Evolutionary conservation across 306 rosid species (phyloP).

Genomic region (Comarum palustre): DNA sequence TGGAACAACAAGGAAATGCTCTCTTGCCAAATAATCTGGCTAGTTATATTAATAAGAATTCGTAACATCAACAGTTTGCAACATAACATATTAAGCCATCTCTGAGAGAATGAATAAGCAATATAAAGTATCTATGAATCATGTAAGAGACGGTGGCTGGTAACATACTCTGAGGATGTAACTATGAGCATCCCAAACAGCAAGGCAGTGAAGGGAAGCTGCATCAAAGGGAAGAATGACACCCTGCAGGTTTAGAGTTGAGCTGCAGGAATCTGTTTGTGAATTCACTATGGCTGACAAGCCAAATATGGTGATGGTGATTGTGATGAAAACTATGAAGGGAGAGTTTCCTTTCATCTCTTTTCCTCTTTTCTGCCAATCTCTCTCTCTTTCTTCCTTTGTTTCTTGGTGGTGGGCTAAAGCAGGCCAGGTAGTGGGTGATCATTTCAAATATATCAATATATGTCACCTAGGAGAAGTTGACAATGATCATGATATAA

Average conservation of each 20-base stretch:
- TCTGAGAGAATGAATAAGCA: background rate
- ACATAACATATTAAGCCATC: background rate
- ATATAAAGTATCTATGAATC: background rate
- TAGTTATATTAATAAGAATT: background rate
- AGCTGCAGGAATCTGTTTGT: conserved; percentile 54
- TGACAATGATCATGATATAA: conserved; percentile 14
- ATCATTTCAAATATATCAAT: background rate
- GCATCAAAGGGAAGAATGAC: conserved; percentile 49
- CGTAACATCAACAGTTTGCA: background rate
- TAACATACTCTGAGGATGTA: conserved; percentile 69
- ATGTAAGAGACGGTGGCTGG: conserved; percentile 2
- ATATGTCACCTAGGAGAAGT: conserved; percentile 17
- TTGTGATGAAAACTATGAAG: conserved; percentile 21
- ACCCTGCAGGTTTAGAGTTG: conserved; percentile 40
- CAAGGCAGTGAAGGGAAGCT: conserved; percentile 48
- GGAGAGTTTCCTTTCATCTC: conserved; percentile 32
- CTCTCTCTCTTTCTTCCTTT: background rate
- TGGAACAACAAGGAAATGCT: background rate
- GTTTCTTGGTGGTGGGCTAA: background rate
- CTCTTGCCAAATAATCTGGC: background rate
- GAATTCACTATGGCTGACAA: conserved; percentile 38
- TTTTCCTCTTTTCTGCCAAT: conserved; percentile 11
- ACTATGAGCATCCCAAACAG: conserved; percentile 60
- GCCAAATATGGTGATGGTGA: conserved; percentile 30
- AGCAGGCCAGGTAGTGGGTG: conserved; percentile 22